Conservation (phyloP, 768 basidiomycete genomes). For the Lepiota brunneoincarnata region DNA sequence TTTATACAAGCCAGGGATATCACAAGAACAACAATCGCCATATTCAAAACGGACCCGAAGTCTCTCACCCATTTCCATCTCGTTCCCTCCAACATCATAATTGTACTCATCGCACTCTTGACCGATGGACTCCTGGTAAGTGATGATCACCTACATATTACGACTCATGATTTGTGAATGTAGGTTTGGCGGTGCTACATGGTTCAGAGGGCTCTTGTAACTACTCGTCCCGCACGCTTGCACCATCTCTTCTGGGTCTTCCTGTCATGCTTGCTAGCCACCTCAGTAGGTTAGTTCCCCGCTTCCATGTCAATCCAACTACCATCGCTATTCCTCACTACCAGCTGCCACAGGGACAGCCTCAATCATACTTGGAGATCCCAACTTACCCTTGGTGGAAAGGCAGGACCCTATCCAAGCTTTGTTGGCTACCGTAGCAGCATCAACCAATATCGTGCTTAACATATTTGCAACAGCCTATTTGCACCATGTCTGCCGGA, state of each 20-base stretch:
- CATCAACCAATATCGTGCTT: not conserved
- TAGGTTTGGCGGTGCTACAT: conserved; percentile 8
- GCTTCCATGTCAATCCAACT: too few species aligned
- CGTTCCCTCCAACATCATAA: too few species aligned
- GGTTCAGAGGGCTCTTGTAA: not conserved
- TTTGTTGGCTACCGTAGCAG: not conserved
- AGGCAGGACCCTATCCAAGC: too few species aligned
- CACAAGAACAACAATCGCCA: not conserved
- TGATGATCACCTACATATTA: not conserved
- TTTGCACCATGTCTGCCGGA: too few species aligned
- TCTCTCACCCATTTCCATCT: not conserved
- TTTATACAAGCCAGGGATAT: too few species aligned
- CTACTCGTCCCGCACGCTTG: not conserved
- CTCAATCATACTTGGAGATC: not conserved
- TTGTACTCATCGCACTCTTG: too few species aligned
- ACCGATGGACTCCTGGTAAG: not conserved
- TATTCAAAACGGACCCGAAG: conserved; percentile 1
- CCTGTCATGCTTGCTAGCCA: not conserved
- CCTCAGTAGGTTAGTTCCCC: not conserved
- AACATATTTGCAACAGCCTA: not conserved
- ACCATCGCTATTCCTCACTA: too few species aligned
- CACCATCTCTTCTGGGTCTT: conserved; percentile 1
- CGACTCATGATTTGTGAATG: not conserved
- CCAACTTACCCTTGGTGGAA: not conserved
- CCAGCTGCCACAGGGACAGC: not conserved